Percentiles rank a stretch among this genome's conserved stretches.
Conservation (phyloP, 805 yeast genomes). For the Blastobotrys parvus region DNA sequence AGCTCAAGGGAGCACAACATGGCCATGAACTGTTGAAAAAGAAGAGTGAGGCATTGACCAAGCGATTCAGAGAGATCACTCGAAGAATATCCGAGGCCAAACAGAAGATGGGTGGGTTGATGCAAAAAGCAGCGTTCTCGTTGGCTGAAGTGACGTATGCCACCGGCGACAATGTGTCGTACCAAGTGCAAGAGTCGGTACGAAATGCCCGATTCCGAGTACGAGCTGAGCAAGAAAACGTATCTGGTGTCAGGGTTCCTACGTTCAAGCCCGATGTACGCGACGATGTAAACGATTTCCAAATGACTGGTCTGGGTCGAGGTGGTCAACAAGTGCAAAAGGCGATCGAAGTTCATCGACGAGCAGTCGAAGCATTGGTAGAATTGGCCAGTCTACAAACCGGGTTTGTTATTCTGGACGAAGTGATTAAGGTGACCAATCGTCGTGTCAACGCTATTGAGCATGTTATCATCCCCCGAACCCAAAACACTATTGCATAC, state of each 20-base stretch:
- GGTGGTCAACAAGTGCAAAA: conserved; percentile 98
- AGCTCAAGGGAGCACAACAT: conserved; percentile 94
- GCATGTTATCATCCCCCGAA: conserved; percentile 95
- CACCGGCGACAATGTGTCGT: conserved; percentile 91
- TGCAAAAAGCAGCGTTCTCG: conserved; percentile 97
- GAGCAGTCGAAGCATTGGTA: conserved; percentile 94
- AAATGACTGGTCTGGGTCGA: conserved; percentile 92
- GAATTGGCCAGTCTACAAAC: conserved; percentile 95
- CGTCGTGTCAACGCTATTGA: conserved; percentile 98
- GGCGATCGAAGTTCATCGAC: conserved; percentile 87
- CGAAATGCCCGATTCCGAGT: conserved; percentile 82
- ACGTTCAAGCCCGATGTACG: conserved; percentile 82
- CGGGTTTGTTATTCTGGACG: conserved; percentile 92
- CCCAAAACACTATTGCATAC: conserved; percentile 87
- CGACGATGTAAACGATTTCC: conserved; percentile 84
- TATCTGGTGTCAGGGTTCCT: conserved; percentile 90
- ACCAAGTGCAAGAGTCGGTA: conserved; percentile 92
- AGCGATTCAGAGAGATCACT: conserved; percentile 92
- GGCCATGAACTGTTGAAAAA: conserved; percentile 91
- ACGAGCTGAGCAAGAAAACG: conserved; percentile 89
- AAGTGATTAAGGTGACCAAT: conserved; percentile 94
- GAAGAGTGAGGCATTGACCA: conserved; percentile 94
- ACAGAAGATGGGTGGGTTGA: conserved; percentile 94
- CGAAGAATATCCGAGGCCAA: conserved; percentile 90
- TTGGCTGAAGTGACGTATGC: conserved; percentile 96